Conservation (phyloP, 140 eudicot genomes). For the Bidens hawaiensis region DNA sequence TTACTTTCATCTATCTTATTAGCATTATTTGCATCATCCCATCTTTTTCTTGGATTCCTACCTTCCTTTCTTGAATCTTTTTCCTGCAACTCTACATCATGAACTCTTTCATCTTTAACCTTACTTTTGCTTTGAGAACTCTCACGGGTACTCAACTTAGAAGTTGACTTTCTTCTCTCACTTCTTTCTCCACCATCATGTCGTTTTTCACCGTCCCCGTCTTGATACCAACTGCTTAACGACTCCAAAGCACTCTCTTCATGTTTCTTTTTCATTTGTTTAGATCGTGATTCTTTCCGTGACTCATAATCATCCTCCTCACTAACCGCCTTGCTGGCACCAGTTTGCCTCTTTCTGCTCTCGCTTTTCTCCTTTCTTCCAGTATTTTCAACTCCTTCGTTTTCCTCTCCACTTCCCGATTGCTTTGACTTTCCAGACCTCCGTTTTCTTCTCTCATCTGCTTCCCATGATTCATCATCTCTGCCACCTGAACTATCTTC, state of each 20-base stretch:
- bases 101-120: constrained; percentile 42
- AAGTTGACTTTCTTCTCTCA: constrained; percentile 47
- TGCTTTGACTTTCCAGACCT: constrained; percentile 60
- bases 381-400: constrained; percentile 51
- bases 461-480: constrained; percentile 57
- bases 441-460: constrained; percentile 63
- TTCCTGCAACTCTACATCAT: constrained; percentile 35
- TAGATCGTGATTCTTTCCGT: constrained; percentile 14
- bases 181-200: constrained; percentile 58
- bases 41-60: constrained; percentile 50
- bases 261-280: constrained; percentile 57
- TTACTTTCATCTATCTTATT: constrained; percentile 38
- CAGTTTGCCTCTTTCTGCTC: constrained; percentile 57
- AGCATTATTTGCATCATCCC: constrained; percentile 56
- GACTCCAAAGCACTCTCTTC: constrained; percentile 77
- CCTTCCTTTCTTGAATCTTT: constrained; percentile 39
- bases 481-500: constrained; percentile 48
- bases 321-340: constrained; percentile 55
- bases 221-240: constrained; percentile 86
- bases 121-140: constrained; percentile 36
- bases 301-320: constrained; percentile 75
- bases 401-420: constrained; percentile 52
- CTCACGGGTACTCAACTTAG: constrained; percentile 44
- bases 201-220: constrained; percentile 60
- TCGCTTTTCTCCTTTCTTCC: constrained; percentile 62